Evolutionary conservation across 164 flowering plant species (phyloP), one percentile per base, ranked within the genome.

Genomic region (Nelumbo lutea): DNA sequence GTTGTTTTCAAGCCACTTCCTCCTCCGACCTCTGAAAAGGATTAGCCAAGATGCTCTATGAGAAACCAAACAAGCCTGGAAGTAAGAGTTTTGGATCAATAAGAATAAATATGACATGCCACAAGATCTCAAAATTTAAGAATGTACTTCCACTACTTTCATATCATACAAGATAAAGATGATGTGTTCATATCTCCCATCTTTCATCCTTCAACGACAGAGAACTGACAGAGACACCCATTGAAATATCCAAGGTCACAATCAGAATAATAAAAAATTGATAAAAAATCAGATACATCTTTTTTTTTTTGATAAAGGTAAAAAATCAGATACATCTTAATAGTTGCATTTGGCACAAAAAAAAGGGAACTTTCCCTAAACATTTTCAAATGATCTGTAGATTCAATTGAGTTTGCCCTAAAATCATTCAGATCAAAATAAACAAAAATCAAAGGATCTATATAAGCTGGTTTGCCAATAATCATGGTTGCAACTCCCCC

Each of bases 1-100:
- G 65, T 84, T 89, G n/a, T 76, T 83, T 80, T 86, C 80, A 14
- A 92, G 82, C 99, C 97, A 88, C 73, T 92, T 90, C 75, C 98
- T 84, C 83, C 98, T 91, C 82, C 79, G 65, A 81, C 98, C 87
- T 92, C 97, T 92, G 86, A 69, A 81, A 83, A 78, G 27, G 44
- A 75, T 59, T 59, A 66, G 62, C 58, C 65, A 75, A 55, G 59
- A 50, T 60, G 52, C 62, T 63, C 40, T 42, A 62, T 68, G 65
- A 76, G 61, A 66, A 78, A 50, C 56, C 27, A 53, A 64, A 15
- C 42, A 65, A 14, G 41, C n/a, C 1, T 7, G 27, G 6, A 61
- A 3, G 40, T 5, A 45, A 64, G 38, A 6, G 9, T 44, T 14
- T 45, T 45, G 66, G 13, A 27, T 15, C 3, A 46, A 51, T 52